A percentile compares a stretch with the other conserved stretches of the same genome.
Conservation (phyloP, 306 rosid genomes). For the Castanea mollissima region DNA sequence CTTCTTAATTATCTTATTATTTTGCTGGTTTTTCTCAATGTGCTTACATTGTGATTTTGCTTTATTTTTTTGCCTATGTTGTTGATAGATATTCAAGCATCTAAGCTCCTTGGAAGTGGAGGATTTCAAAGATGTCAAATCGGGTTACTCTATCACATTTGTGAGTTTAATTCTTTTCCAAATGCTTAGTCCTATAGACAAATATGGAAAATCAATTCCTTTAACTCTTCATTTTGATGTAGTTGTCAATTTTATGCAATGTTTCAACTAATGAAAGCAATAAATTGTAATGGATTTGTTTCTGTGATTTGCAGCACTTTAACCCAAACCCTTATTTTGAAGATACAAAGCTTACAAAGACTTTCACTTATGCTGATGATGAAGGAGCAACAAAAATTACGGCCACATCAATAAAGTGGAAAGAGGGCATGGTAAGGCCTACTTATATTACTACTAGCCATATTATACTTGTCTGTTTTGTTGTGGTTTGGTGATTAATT, state of each 20-base stretch:
- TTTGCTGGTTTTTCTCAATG: conserved; percentile 5
- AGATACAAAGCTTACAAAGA: conserved; percentile 72
- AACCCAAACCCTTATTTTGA: conserved; percentile 85
- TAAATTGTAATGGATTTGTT: not conserved
- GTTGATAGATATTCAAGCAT: conserved; percentile 77
- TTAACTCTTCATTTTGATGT: not conserved
- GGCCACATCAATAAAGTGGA: conserved; percentile 90
- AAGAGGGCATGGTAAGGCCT: conserved; percentile 78
- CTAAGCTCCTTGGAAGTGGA: conserved; percentile 83
- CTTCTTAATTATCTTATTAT: not conserved
- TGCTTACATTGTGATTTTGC: conserved; percentile 2
- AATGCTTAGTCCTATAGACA: not conserved
- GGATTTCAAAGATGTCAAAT: conserved; percentile 81
- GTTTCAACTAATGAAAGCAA: not conserved
- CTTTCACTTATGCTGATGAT: conserved; percentile 72
- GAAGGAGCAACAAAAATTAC: conserved; percentile 80
- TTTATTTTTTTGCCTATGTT: not conserved
- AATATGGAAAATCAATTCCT: not conserved
- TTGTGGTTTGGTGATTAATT: not conserved
- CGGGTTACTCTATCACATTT: conserved; percentile 76
- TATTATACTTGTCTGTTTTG: not conserved
- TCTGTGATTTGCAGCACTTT: conserved; percentile 59
- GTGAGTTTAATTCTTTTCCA: conserved; percentile 51
- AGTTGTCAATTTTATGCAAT: not conserved
- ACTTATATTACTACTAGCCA: not conserved